Evolutionary conservation across 2,329 filamentous ascomycete genomes (phyloP).

Genomic region (Zymoseptoria pseudotritici): DNA sequence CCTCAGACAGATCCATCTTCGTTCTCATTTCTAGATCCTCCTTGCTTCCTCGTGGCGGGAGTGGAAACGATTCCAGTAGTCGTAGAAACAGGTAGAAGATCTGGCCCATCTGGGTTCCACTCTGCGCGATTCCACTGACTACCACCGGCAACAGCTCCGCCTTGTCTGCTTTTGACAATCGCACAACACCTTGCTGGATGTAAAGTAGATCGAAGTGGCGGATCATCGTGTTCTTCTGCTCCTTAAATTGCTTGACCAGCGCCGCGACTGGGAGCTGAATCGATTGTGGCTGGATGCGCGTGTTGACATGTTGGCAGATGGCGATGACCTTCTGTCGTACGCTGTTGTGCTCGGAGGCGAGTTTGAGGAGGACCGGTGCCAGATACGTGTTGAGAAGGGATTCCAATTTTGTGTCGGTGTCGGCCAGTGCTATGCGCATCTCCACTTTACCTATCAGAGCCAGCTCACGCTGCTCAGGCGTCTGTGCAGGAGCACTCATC

Average conservation of each 20-base stretch:
- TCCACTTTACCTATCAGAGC: slow-evolving; percentile 79
- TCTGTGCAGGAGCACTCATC: slow-evolving; percentile 12
- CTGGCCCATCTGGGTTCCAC: slow-evolving; percentile 51
- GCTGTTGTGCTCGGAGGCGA: slow-evolving; percentile 68
- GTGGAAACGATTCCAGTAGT: slow-evolving; percentile 60
- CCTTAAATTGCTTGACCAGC: slow-evolving; percentile 83
- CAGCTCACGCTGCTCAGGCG: slow-evolving; percentile 62
- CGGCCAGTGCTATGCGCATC: slow-evolving; percentile 72
- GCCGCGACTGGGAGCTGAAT: slow-evolving; percentile 78
- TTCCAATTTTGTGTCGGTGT: slow-evolving; percentile 77
- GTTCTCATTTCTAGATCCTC: slow-evolving; percentile 65
- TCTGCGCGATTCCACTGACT: slow-evolving; percentile 57
- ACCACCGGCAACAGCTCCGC: slow-evolving; percentile 65
- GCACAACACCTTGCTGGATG: slow-evolving; percentile 72
- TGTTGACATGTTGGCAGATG: slow-evolving; percentile 65
- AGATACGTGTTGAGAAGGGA: slow-evolving; percentile 71
- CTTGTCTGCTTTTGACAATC: slow-evolving; percentile 55
- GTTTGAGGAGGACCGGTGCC: slow-evolving; percentile 74
- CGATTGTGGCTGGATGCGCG: slow-evolving; percentile 51
- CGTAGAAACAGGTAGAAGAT: slow-evolving; percentile 79
- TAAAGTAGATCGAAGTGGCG: slow-evolving; percentile 84
- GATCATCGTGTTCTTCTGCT: slow-evolving; percentile 62
- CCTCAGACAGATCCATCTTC: slow-evolving; percentile 58
- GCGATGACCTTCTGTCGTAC: slow-evolving; percentile 75
- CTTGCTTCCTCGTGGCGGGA: slow-evolving; percentile 69